Evolutionary conservation across 148 eudicot genomes (phyloP).

Genomic region (Diospyros kaki): DNA sequence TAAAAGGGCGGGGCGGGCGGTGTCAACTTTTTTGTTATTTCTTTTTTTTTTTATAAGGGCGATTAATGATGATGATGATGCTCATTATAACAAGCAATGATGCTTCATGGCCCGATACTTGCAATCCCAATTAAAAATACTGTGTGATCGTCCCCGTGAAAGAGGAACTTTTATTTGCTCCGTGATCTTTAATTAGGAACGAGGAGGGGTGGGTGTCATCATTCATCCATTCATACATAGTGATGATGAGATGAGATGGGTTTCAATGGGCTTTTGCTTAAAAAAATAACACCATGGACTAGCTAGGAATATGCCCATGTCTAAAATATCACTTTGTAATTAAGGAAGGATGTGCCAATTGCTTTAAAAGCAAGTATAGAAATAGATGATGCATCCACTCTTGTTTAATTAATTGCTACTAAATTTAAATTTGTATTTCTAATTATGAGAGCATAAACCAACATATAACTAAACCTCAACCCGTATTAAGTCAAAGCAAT

Average conservation of each 20-base stretch:
- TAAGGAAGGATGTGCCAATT: too few relatives aligned
- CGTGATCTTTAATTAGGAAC: neutral
- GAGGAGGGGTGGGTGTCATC: constrained; percentile 29
- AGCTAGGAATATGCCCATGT: too few relatives aligned
- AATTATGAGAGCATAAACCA: too few relatives aligned
- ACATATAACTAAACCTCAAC: too few relatives aligned
- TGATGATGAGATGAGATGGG: neutral
- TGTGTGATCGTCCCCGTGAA: neutral
- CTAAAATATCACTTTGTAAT: too few relatives aligned
- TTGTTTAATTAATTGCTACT: too few relatives aligned
- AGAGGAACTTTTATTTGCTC: neutral
- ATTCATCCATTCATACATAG: neutral
- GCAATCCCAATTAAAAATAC: neutral
- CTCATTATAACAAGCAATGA: constrained; percentile 32
- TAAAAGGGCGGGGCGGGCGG: too few relatives aligned
- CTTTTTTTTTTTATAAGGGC: neutral
- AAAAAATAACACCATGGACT: neutral
- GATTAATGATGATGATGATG: constrained; percentile 18
- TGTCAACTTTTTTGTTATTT: too few relatives aligned
- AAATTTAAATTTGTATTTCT: too few relatives aligned
- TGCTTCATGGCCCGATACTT: constrained; percentile 11
- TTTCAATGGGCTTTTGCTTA: neutral
- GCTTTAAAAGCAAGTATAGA: too few relatives aligned
- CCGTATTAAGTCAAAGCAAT: too few relatives aligned
- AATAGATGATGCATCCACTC: too few relatives aligned